phyloP scores from a whole-genome alignment of 192 early-diverging fungal species.

The Backusella westeae region DNA sequence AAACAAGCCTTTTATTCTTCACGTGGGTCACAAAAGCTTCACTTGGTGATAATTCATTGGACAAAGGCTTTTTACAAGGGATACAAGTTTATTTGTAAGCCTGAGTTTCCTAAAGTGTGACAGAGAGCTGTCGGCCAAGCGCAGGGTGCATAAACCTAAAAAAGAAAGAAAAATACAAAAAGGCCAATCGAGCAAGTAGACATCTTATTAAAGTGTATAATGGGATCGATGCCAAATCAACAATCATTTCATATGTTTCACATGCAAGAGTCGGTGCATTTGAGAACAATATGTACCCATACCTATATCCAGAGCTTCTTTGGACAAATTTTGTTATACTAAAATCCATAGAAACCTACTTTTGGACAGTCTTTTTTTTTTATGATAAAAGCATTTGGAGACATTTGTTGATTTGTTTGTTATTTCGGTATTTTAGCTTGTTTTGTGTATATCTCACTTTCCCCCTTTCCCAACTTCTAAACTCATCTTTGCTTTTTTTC shows the following conservation, averaged over 20 bases:
- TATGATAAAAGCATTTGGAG: neutral
- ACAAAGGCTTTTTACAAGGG: neutral
- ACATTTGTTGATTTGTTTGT: neutral
- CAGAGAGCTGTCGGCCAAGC: neutral
- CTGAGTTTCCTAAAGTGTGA: neutral
- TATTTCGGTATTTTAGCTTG: neutral
- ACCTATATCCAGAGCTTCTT: neutral
- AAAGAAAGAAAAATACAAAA: neutral
- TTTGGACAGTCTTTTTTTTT: neutral
- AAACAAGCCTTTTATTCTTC: neutral
- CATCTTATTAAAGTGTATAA: neutral
- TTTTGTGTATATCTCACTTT: neutral
- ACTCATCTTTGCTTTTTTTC: neutral
- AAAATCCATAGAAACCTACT: neutral
- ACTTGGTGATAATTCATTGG: neutral
- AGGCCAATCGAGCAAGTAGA: neutral
- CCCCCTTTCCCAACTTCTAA: neutral
- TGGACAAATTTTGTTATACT: neutral
- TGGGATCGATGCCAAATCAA: neutral
- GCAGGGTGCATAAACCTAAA: constrained; percentile 3
- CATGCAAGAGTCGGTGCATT: neutral
- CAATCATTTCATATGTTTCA: neutral
- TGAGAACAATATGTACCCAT: neutral
- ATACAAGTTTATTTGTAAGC: neutral
- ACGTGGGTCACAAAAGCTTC: neutral